Percentiles rank a stretch among this genome's conserved stretches.
Conservation (phyloP, 23 red algal species). For the Gracilariopsis chorda region DNA sequence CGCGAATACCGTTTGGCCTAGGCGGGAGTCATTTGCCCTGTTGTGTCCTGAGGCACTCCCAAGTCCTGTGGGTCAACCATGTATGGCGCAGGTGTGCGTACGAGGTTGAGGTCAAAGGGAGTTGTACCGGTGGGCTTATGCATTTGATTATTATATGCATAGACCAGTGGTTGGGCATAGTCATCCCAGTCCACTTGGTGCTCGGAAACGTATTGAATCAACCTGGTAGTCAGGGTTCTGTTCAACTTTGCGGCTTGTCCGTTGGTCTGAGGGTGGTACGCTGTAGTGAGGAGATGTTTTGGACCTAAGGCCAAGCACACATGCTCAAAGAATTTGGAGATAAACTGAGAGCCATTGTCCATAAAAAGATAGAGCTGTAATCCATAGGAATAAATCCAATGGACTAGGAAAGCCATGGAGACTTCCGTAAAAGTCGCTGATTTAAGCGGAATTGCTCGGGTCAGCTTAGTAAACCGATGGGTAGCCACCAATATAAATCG, state of each 20-base stretch:
- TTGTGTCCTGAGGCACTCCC: not conserved
- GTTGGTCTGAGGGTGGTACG: constrained; percentile 44
- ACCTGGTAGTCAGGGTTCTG: not conserved
- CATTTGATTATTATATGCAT: constrained; percentile 33
- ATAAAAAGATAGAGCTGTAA: not conserved
- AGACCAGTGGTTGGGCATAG: not conserved
- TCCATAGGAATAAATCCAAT: not conserved
- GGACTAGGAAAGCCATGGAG: not conserved
- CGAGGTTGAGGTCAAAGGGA: constrained; percentile 9
- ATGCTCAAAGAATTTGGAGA: constrained; percentile 21
- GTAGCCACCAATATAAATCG: constrained; percentile 30
- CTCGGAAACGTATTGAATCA: constrained; percentile 28
- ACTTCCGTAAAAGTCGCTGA: not conserved
- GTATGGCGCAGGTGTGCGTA: not conserved
- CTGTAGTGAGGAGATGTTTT: not conserved
- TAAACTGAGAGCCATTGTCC: constrained; percentile 30
- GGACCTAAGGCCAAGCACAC: not conserved
- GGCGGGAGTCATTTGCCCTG: not conserved
- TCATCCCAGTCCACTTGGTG: constrained; percentile 29
- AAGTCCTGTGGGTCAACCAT: not conserved
- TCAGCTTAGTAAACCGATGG: constrained; percentile 32
- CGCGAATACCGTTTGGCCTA: not conserved
- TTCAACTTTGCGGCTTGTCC: constrained; percentile 30
- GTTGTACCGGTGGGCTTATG: not conserved
- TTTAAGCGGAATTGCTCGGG: not conserved